A percentile compares a stretch with the other conserved stretches of the same genome.
phyloP scores from a whole-genome alignment of 495 filamentous ascomycete species.

The Hypoxylon subgilvum region DNA sequence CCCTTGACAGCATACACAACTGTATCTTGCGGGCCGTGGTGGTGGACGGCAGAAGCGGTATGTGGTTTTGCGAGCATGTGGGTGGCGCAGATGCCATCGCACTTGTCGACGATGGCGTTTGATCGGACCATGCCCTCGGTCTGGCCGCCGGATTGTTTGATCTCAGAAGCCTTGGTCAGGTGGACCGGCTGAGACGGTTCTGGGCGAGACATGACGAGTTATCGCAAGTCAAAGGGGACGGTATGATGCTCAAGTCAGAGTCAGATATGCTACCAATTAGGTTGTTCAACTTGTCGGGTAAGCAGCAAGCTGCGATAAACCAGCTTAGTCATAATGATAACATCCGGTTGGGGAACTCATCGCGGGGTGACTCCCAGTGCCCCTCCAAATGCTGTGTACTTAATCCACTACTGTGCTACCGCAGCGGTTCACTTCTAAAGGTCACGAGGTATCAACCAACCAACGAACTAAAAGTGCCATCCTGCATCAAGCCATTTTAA shows the following conservation, averaged over 20 bases:
- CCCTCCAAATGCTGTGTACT: constrained; percentile 3
- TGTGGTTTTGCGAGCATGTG: constrained; percentile 63
- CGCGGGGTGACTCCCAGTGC: constrained; percentile 8
- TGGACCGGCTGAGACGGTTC: constrained; percentile 38
- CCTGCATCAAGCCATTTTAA: neutral
- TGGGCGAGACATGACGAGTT: constrained; percentile 33
- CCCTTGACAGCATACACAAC: constrained; percentile 60
- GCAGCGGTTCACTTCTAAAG: too few relatives aligned
- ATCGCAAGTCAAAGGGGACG: neutral
- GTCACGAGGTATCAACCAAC: neutral
- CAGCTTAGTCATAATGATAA: constrained; percentile 35
- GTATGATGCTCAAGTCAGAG: too few relatives aligned
- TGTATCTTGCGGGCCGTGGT: constrained; percentile 62
- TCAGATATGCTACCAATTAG: too few relatives aligned
- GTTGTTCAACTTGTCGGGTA: constrained; percentile 8
- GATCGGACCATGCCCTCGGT: constrained; percentile 63
- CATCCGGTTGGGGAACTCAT: constrained; percentile 20
- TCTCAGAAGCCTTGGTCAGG: constrained; percentile 34
- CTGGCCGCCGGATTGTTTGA: constrained; percentile 45
- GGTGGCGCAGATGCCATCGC: constrained; percentile 53
- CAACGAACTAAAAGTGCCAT: neutral
- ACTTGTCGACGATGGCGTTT: constrained; percentile 58
- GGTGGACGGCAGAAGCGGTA: constrained; percentile 58
- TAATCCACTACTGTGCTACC: neutral
- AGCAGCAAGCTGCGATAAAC: neutral